phyloP scores from a whole-genome alignment of 805 yeast genomes.

The Saturnispora kantuleensis region DNA sequence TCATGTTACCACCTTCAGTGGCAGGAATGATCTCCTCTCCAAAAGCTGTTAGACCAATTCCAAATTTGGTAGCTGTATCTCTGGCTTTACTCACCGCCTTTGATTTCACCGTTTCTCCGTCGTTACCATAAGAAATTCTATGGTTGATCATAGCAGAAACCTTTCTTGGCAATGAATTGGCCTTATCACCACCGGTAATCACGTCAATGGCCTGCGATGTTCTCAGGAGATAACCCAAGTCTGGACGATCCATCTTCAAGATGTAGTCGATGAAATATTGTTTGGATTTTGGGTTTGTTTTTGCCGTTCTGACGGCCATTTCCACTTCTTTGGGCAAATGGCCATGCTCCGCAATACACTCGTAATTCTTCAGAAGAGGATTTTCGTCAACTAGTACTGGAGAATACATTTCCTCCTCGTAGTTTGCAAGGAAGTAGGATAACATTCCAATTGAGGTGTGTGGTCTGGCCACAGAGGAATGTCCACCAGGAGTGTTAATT shows the following conservation, averaged over 20 bases:
- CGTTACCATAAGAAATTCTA: constrained; percentile 43
- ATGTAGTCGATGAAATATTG: constrained; percentile 25
- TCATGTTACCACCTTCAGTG: constrained; percentile 19
- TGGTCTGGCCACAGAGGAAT: constrained; percentile 49
- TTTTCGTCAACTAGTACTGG: constrained; percentile 40
- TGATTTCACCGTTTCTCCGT: constrained; percentile 25
- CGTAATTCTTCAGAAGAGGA: constrained; percentile 48
- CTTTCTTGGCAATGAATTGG: constrained; percentile 67
- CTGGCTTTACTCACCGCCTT: constrained; percentile 27
- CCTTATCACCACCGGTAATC: constrained; percentile 62
- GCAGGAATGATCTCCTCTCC: constrained; percentile 23
- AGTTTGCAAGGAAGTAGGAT: constrained; percentile 41
- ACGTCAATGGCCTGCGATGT: constrained; percentile 65
- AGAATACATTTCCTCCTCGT: constrained; percentile 49
- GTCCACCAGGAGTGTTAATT: constrained; percentile 48
- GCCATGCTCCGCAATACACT: constrained; percentile 55
- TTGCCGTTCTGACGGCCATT: constrained; percentile 7
- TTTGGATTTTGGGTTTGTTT: constrained; percentile 27
- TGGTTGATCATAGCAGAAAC: constrained; percentile 49
- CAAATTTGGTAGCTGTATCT: constrained; percentile 26
- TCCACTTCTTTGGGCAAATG: constrained; percentile 7
- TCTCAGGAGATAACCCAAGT: constrained; percentile 34
- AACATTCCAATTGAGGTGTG: constrained; percentile 74
- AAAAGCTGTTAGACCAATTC: constrained; percentile 27
- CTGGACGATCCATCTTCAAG: constrained; percentile 12